phyloP scores from a whole-genome alignment of 225 moss, liverwort and hornwort species.

The Rhytidiadelphus loreus region DNA sequence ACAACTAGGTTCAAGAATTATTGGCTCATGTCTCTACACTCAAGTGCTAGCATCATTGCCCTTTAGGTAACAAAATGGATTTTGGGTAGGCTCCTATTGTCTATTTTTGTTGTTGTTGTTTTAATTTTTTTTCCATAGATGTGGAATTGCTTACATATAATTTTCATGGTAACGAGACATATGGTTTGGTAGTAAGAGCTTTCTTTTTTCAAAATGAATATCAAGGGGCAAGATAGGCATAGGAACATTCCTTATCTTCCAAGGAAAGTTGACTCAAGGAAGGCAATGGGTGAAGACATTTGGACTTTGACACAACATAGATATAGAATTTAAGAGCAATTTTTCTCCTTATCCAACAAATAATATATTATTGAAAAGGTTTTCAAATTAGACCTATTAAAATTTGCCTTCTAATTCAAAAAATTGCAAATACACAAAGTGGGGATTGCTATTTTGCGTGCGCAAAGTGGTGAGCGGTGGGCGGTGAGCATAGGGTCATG shows the following conservation, averaged over 20 bases:
- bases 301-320: neutral
- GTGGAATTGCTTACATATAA: neutral
- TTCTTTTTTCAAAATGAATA: neutral
- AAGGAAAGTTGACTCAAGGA: neutral
- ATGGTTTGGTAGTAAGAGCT: too few relatives aligned
- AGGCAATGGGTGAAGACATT: neutral
- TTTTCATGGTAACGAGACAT: rapidly evolving
- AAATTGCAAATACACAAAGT: neutral
- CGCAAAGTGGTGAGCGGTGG: too few relatives aligned
- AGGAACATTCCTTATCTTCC: neutral
- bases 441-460: too few relatives aligned
- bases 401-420: neutral
- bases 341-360: neutral
- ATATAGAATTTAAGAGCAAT: neutral
- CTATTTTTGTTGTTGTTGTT: neutral
- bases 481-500: too few relatives aligned
- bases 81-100: neutral
- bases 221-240: rapidly evolving
- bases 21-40: too few relatives aligned
- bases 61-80: neutral
- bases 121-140: neutral
- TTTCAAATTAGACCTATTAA: neutral
- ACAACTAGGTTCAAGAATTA: too few relatives aligned
- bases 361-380: neutral
- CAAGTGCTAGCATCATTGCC: too few relatives aligned